Evolutionary conservation across 208 protist species (phyloP), one percentile per base, ranked within the genome.

Genomic region (Strigomonas oncopelti): DNA sequence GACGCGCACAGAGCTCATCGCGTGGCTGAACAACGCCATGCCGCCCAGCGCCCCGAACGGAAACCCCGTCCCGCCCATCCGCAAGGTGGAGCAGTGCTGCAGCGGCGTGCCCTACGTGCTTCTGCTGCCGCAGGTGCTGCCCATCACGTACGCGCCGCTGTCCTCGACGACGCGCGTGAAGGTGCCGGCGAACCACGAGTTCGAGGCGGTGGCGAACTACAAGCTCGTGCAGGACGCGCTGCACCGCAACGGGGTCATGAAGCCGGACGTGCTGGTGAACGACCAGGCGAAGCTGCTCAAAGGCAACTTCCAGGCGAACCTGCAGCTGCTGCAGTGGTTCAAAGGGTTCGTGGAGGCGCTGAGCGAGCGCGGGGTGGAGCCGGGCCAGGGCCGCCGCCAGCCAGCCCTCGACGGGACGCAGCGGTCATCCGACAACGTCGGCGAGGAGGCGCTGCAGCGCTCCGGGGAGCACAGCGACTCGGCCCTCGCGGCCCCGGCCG

Each of bases 281-380:
- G 83, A 97, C 18, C 80, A 95, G 20, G 79, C 92, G 27, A 95
- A 93, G 66, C 72, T 99, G 1, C 87, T 98, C 25, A 96, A 93
- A 54, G 92, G 88, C 48, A 97, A 96, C 70, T 98, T 97, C 65
- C 97, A 99, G 80, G 97, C 98, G 56, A 99, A 98, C 70, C 74
- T 99, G 34, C 90, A 97, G 52, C 93, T 99, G 57, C 71, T 98
- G 24, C 98, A 99, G 79, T 99, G 97, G 96, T 94, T 98, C 42
- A 95, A 96, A 36, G 83, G 87, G 0, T 76, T 95, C 25, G 66
- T 72, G 59, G 72, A 82, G 25, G 82, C 76, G 13, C 65, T 91
- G 57, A 34, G 63, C 48, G 73, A 72, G 59, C 64, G 59, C 55
- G 75, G 73, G 28, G 73, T 84, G n/a, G 76, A 79, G 38, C 52